Base-by-base conservation (phyloP, 2,329 filamentous ascomycete genomes). In the Fusarium luffae region DNA sequence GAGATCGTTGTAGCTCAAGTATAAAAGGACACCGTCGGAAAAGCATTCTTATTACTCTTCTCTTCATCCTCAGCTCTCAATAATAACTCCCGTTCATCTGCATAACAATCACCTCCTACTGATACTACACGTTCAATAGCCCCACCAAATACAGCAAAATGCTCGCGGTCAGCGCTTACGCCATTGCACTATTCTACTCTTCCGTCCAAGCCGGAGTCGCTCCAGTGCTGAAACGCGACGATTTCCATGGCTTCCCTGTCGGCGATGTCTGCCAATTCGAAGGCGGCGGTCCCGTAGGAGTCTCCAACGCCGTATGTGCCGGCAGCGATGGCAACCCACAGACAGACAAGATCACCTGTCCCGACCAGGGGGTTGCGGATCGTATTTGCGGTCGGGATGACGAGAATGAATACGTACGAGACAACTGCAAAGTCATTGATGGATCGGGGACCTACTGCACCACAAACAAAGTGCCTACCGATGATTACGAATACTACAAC, bases 171-270 rank as follows among this genome's bases (percentile, higher is more conserved):
- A 9, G 30, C 27, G 27, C 27, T 28, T 28, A 12, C 7, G 4
- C 30, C 1, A 8, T 32, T 9, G 3, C 3, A 1, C 7, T 32
- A 1, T 9, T 32, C 30, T 16, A 2, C 14, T 16, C 30, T 16
- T 32, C 30, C 4, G 30, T 32, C 6, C 30, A 32, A 32, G 14
- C 30, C 4, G 30, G 14, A 32, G 30, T 32, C 7, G 14, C 14
- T 32, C 14, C 30, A 16, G 14, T 32, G 4, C 30, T 16, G 7
- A 16, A 16, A 16, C 30, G 14, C 14, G 30, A 32, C 21, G 21
- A 23, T 23, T 23, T 23, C 2, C 21, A 23, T 23, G 21, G 21
- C 30, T 32, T 32, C 30, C 30, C 30, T 5, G 7, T 16, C 30
- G 30, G 30, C 7, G 30, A 32, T 5, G 4, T 14, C 13, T 41